Conservation (phyloP, 1,284 basidiomycete species). For the Inonotus obliquus region DNA sequence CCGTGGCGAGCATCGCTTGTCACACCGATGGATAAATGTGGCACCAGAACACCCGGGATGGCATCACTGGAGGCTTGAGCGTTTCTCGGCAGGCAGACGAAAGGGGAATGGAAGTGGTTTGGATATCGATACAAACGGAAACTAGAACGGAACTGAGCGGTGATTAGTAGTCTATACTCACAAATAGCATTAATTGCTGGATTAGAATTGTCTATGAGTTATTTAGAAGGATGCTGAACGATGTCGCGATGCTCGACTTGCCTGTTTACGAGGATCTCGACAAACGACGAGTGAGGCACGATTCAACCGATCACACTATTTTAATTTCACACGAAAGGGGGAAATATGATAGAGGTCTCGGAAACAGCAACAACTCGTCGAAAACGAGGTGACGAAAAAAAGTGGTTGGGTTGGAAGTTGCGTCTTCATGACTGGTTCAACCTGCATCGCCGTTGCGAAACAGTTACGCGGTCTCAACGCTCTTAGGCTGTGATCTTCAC, state of each 20-base stretch:
- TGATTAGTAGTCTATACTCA: not conserved
- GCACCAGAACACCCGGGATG: not conserved
- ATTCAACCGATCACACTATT: too few relatives aligned
- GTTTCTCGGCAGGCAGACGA: not conserved
- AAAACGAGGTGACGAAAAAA: too few relatives aligned
- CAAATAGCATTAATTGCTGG: not conserved
- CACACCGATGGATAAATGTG: conserved; percentile 6
- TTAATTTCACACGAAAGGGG: not conserved
- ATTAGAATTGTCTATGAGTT: not conserved
- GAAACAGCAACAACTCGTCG: too few relatives aligned
- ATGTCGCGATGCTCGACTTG: not conserved
- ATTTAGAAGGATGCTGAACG: not conserved
- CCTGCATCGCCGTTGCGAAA: not conserved
- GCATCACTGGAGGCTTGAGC: not conserved
- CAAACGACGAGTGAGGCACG: not conserved
- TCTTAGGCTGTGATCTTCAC: not conserved
- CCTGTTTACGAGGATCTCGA: not conserved
- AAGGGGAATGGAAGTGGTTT: not conserved
- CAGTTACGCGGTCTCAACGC: not conserved
- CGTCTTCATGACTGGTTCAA: not conserved
- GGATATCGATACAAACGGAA: not conserved
- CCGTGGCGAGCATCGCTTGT: conserved; percentile 1
- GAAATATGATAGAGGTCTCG: not conserved
- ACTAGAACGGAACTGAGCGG: not conserved
- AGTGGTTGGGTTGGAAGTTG: too few relatives aligned